Conservation (phyloP, 2,329 filamentous ascomycete genomes). For the Cladosporium cucumerinum region DNA sequence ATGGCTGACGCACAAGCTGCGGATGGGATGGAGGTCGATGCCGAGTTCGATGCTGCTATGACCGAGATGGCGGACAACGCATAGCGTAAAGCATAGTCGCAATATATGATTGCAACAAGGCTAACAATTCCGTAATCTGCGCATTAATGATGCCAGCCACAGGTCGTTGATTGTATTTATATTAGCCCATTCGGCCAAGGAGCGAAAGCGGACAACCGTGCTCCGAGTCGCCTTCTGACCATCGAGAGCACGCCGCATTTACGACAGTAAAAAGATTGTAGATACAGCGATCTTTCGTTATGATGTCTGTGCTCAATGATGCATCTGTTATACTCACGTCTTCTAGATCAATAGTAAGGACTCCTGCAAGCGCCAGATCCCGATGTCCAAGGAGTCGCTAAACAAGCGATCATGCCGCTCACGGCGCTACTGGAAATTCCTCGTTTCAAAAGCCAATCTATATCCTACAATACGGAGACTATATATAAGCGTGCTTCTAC, state of each 20-base stretch:
- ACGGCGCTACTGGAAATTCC: neutral
- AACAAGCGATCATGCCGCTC: neutral
- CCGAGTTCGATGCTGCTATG: conserved; percentile 36
- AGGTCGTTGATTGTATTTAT: neutral
- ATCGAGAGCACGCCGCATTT: neutral
- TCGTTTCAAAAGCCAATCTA: conserved; percentile 2
- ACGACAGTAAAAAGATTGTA: neutral
- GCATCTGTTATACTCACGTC: neutral
- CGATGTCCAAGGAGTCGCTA: neutral
- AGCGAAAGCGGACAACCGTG: neutral
- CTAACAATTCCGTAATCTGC: neutral
- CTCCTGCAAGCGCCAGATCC: neutral
- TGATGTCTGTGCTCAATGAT: neutral
- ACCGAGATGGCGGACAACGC: conserved; percentile 36
- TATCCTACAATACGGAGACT: neutral
- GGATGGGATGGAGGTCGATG: conserved; percentile 35
- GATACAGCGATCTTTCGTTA: neutral
- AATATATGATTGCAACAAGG: neutral
- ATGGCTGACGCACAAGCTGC: conserved; percentile 28
- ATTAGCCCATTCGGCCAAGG: conserved; percentile 5
- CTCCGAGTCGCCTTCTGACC: neutral
- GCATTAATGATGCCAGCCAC: neutral
- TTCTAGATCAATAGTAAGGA: neutral
- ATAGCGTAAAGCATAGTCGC: neutral
- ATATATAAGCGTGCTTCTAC: neutral